Evolutionary conservation across 805 yeast species (phyloP).

Genomic region (Kazachstania africana): DNA sequence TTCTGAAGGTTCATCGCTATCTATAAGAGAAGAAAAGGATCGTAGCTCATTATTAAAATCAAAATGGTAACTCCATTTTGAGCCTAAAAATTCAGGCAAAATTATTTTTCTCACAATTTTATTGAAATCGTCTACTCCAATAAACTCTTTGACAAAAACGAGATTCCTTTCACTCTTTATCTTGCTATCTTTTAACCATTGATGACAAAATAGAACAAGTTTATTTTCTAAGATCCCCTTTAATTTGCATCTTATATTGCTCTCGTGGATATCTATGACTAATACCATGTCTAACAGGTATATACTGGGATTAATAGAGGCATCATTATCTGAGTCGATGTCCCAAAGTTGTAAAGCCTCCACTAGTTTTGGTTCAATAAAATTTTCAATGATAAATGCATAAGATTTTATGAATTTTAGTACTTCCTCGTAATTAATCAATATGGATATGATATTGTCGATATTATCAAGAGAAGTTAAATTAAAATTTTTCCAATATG

Average conservation of each 20-base stretch:
- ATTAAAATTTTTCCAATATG: conserved; percentile 6
- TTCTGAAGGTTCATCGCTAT: neutral
- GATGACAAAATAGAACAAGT: no score
- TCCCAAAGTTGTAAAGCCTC: conserved; percentile 30
- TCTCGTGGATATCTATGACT: no score
- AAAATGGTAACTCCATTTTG: neutral
- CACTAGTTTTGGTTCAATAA: conserved; percentile 30
- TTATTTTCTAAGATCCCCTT: no score
- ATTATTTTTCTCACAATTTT: neutral
- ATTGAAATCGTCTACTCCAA: neutral
- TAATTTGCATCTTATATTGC: no score
- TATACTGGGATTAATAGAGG: no score
- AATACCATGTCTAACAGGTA: no score
- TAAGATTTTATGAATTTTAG: conserved; percentile 12
- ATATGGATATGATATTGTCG: conserved; percentile 5
- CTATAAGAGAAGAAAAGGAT: no score
- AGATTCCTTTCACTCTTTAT: no score
- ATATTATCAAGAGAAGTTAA: conserved; percentile 2
- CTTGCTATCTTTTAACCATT: no score
- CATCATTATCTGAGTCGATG: no score
- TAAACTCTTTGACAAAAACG: neutral
- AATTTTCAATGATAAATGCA: conserved; percentile 19
- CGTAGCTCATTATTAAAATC: neutral
- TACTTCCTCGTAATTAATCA: conserved; percentile 13
- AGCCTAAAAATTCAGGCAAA: neutral